These are phyloP conservation scores for Phlyctochytrium arcticum DNA, from an alignment of 192 early-diverging fungal genomes.

Conservation along the genomic window DNA sequence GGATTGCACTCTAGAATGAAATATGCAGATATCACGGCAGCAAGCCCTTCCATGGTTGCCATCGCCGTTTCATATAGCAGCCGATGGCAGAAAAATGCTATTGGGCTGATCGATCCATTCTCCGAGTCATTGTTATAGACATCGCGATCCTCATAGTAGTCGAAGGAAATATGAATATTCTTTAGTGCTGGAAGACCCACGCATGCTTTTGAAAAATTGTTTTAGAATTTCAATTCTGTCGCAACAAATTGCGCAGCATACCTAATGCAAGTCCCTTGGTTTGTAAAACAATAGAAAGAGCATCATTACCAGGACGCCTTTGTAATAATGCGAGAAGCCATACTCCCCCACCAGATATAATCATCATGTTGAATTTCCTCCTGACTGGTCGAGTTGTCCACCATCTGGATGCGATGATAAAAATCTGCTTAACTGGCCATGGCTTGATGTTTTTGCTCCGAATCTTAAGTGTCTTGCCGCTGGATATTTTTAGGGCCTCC, in stretches of 20 bases:
- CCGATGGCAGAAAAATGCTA: conserved; percentile 26
- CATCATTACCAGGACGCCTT: conserved; percentile 19
- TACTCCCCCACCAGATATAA: conserved; percentile 15
- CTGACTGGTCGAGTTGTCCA: conserved; percentile 26
- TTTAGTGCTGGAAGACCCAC: conserved; percentile 34
- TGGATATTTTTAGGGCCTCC: background rate
- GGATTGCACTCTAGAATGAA: conserved; percentile 31
- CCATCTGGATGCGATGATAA: conserved; percentile 18
- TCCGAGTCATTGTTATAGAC: conserved; percentile 27
- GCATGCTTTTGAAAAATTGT: conserved; percentile 17
- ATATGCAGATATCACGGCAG: conserved; percentile 15
- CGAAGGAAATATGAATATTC: conserved; percentile 35
- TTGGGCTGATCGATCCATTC: conserved; percentile 21
- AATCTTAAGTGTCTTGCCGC: background rate
- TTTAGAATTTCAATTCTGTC: no score
- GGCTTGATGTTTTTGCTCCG: background rate
- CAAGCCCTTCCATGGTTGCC: conserved; percentile 24
- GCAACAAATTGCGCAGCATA: background rate
- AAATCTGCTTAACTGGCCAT: conserved; percentile 8
- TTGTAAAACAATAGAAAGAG: conserved; percentile 20
- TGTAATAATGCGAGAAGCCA: conserved; percentile 26
- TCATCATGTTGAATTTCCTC: conserved; percentile 30
- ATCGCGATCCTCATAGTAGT: conserved; percentile 37
- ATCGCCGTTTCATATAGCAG: conserved; percentile 32
- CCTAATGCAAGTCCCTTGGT: conserved; percentile 33